phyloP scores from a whole-genome alignment of 495 filamentous ascomycete genomes.

The Extremus antarcticus region DNA sequence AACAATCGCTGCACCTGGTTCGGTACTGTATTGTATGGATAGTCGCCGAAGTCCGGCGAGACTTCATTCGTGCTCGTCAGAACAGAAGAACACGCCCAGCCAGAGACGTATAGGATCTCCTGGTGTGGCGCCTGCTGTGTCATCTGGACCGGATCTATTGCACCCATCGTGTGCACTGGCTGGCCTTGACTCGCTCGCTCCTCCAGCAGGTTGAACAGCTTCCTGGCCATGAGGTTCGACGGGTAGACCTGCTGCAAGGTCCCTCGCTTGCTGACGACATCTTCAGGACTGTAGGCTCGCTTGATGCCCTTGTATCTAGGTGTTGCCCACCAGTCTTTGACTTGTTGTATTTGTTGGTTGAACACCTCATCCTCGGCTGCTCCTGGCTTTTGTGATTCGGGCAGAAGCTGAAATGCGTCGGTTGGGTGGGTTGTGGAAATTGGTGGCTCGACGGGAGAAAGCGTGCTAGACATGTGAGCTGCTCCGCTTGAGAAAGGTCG shows the following conservation, averaged over 20 bases:
- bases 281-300: conserved; percentile 78
- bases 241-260: conserved; percentile 78
- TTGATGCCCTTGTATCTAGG: conserved; percentile 80
- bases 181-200: conserved; percentile 62
- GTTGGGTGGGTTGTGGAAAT: conserved; percentile 49
- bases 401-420: conserved; percentile 71
- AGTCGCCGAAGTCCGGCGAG: conserved; percentile 92
- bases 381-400: conserved; percentile 59
- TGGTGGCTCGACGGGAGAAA: conserved; percentile 38
- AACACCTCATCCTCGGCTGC: conserved; percentile 72
- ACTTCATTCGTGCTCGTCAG: conserved; percentile 94
- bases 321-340: conserved; percentile 77
- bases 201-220: conserved; percentile 80
- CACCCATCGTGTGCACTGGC: conserved; percentile 93
- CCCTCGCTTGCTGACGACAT: conserved; percentile 87
- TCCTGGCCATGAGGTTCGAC: conserved; percentile 83
- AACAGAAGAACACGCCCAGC: conserved; percentile 92
- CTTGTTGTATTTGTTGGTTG: conserved; percentile 65
- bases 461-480: conserved; percentile 15
- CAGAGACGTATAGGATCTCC: conserved; percentile 89
- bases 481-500: conserved; percentile 21
- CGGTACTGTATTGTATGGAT: conserved; percentile 96
- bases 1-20: conserved; percentile 94
- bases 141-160: conserved; percentile 97
- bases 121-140: conserved; percentile 95